These are phyloP conservation scores for Dothideomycetes sp. DNA, from an alignment of 2,329 filamentous ascomycete genomes.

Conservation along the genomic window DNA sequence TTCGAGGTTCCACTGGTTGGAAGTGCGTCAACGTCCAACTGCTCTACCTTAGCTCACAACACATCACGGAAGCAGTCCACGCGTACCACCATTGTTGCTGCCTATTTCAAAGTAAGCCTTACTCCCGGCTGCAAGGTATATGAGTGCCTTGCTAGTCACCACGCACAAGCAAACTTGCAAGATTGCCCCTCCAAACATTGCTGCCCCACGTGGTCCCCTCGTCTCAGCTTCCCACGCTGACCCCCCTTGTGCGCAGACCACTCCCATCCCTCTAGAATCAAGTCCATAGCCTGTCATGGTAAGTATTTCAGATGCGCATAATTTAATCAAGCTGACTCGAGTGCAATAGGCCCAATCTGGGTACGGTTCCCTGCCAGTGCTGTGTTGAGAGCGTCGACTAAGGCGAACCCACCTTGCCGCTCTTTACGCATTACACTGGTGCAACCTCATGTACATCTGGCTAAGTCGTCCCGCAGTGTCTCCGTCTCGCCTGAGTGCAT, in stretches of 20 bases:
- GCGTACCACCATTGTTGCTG: neutral
- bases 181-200: neutral
- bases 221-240: neutral
- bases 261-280: neutral
- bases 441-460: no score
- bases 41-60: neutral
- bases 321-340: neutral
- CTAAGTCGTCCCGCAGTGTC: constrained; percentile 42
- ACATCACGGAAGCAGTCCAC: neutral
- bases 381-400: no score
- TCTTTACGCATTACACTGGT: no score
- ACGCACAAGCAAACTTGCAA: neutral
- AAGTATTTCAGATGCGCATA: neutral
- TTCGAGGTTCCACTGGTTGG: no score
- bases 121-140: no score
- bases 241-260: neutral
- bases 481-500: constrained; percentile 62
- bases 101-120: neutral
- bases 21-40: no score
- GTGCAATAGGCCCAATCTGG: constrained; percentile 29
- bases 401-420: constrained; percentile 8
- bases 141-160: no score
- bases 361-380: no score
- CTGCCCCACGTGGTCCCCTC: neutral
- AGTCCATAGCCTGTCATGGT: constrained; percentile 1